Percentiles rank a stretch among this genome's conserved stretches.
Conservation (phyloP, 108 stramenopile species). For the Craspedostauros australis region DNA sequence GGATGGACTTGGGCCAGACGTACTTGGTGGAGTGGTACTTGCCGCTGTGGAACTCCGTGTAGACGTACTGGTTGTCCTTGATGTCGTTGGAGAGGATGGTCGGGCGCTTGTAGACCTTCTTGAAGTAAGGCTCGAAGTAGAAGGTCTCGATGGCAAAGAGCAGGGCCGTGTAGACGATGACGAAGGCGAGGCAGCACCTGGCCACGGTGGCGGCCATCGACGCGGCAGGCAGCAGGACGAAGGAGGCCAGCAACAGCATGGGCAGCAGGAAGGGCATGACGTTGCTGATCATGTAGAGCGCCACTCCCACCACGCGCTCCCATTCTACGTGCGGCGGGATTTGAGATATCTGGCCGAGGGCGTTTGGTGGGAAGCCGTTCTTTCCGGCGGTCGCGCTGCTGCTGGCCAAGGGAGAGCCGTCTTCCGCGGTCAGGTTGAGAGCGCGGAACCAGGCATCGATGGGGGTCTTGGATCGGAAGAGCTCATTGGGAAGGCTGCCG, state of each 20-base stretch:
- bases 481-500: no score
- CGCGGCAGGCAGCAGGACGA: constrained; percentile 10
- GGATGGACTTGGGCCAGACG: constrained; percentile 32
- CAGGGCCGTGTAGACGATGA: constrained; percentile 20
- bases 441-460: no score
- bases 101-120: constrained; percentile 27
- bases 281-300: constrained; percentile 54
- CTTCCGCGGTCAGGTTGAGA: no score
- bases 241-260: constrained; percentile 12
- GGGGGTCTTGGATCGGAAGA: no score
- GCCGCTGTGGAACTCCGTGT: constrained; percentile 44
- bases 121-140: constrained; percentile 33
- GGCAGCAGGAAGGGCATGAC: constrained; percentile 54
- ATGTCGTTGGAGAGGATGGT: constrained; percentile 13
- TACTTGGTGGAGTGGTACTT: constrained; percentile 22
- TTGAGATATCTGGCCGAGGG: constrained; percentile 28
- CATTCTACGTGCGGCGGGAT: constrained; percentile 34
- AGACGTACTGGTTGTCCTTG: constrained; percentile 50
- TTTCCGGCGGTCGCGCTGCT: no score
- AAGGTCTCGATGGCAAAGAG: constrained; percentile 21
- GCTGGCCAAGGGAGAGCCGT: no score
- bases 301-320: constrained; percentile 50
- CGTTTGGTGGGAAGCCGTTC: constrained; percentile 33
- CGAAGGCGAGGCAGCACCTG: constrained; percentile 9
- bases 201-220: constrained; percentile 8